Evolutionary conservation across 2,329 filamentous ascomycete species (phyloP).

Genomic region (Paraphoma sp.): DNA sequence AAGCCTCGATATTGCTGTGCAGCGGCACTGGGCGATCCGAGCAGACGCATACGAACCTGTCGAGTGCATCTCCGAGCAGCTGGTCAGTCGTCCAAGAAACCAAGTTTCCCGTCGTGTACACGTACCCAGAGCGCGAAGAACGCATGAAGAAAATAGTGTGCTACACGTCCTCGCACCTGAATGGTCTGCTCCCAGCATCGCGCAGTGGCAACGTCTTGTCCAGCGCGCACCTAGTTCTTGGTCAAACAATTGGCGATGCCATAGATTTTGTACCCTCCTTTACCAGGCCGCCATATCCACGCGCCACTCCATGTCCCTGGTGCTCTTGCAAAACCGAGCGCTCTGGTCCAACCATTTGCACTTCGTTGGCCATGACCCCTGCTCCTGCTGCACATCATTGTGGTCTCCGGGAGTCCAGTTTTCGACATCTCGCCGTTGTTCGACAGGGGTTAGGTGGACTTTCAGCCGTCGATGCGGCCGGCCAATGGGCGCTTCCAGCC

Average conservation of each 20-base stretch:
- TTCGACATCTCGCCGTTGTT: not conserved
- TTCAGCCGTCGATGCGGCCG: not conserved
- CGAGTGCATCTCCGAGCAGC: not conserved
- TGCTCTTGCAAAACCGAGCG: not conserved
- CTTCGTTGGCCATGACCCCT: not conserved
- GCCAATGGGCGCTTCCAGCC: not conserved
- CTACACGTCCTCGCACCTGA: not conserved
- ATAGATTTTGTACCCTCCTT: not conserved
- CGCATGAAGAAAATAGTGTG: not conserved
- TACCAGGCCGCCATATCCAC: not conserved
- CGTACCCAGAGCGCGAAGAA: not conserved
- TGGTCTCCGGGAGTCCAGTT: constrained; percentile 1
- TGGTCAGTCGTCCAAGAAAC: not conserved
- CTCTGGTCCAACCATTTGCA: constrained; percentile 3
- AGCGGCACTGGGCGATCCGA: not conserved
- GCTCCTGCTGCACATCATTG: not conserved
- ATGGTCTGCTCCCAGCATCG: not conserved
- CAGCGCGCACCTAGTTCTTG: not conserved
- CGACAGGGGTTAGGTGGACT: not conserved
- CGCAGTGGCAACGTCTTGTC: too few relatives aligned
- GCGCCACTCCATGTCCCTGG: not conserved
- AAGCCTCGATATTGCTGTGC: not conserved
- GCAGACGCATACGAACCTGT: not conserved
- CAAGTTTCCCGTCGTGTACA: not conserved
- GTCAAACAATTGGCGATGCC: not conserved